Base-by-base conservation (phyloP, 345 rosid species). In the Lepidium aucheri region DNA sequence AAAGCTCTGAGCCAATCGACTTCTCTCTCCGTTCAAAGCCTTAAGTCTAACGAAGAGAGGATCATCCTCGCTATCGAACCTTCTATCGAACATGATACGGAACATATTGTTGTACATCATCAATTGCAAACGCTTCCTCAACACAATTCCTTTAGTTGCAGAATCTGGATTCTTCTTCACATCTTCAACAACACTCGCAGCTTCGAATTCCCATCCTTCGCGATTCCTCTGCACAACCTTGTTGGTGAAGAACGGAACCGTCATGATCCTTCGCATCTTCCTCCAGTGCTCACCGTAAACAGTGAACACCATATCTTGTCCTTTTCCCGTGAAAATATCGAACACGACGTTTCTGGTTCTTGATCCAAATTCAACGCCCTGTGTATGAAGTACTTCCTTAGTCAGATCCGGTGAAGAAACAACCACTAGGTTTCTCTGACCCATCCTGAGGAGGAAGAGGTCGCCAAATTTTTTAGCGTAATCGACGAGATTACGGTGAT, bases 221-320 rank as follows among this genome's bases (percentile, higher is more conserved):
- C 94, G 67, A 70, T 91, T 82, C 66, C 80, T 96, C 6, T 86
- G 96, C 7, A 91, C 94, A 0, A 91, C 97, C 52, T 86, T 91
- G 79, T 88, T 86, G 28, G 99, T 94, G 80, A 94, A 94, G 65
- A 95, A 95, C 0, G 99, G 99, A 14, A 94, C 99, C 16, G 99
- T 94, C 99, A 94, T 94, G 81, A 94, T 94, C 68, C 99, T 52
- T 42, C 97, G 44, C 99, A 94, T 95, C 84, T 95, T 95, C 63
- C 99, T 72, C 97, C 99, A 95, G 68, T 95, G 99, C 61, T 95
- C 99, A 0, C 99, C 99, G 70, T 94, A 94, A 1, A 94, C 97
- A 0, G 99, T 94, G 81, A 94, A 94, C 67, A 91, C 99, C 99
- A 94, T 94, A 70, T 94, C 99, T 77, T 94, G 99, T 0, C 99